Base-by-base conservation (phyloP, 2,329 filamentous ascomycete species). In the Microdochium paspali region DNA sequence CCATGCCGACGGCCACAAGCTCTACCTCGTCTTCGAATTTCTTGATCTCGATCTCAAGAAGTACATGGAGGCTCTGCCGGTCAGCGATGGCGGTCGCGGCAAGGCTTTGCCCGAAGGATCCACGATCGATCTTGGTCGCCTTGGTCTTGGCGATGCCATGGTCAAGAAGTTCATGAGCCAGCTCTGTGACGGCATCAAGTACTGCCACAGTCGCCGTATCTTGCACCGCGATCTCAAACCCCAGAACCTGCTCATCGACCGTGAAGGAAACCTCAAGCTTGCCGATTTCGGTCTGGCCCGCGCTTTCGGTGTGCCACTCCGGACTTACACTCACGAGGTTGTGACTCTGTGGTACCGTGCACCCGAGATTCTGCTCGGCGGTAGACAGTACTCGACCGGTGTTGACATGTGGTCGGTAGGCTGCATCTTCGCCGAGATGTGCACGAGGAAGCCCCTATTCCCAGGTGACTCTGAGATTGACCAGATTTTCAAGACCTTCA, bases 361-460 rank as follows among this genome's bases (percentile, higher is more conserved):
- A 9, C 90, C 90, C 1, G 90, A 95, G 66, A 94, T 95, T 66
- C 76, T 95, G 20, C 80, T 95, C 2, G 90, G 90, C 62, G 89
- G 90, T 49, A 83, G 90, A 46, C 89, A 95, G 65, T 95, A 95
- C 70, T 93, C 87, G 13, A 95, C 90, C 13, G 90, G 90, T 49
- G 89, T 95, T 39, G 90, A 95, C 61, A 95, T 95, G 87, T 95
- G 90, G 90, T 93, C 87, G 26, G 84, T 90, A 45, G 90, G 90
- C 52, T 93, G 89, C 66, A 95, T 95, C 66, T 95, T 95, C 65
- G 90, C 90, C 10, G 90, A 95, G 68, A 95, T 95, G 90, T 94
- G 88, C 68, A 95, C 90, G 2, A 81, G 88, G 59, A 95, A 94
- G 69, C 89, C 90, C 4, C 74, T 95, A 40, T 95, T 95, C 73